Evolutionary conservation across 2,329 filamentous ascomycete genomes (phyloP).

Genomic region (Apiospora phragmitis): DNA sequence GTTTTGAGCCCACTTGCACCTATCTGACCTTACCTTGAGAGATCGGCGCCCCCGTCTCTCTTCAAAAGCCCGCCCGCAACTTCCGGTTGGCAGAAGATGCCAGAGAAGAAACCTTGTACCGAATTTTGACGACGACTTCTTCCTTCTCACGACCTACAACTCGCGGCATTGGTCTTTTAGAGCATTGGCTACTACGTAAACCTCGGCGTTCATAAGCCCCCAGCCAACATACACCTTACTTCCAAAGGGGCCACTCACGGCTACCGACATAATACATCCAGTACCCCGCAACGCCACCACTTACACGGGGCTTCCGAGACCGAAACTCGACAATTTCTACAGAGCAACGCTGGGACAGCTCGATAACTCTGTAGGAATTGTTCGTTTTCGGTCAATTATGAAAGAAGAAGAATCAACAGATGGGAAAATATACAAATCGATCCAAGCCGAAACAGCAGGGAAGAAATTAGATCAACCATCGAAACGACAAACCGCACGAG

Average conservation of each 20-base stretch:
- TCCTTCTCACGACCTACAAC: neutral
- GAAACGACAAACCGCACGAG: neutral
- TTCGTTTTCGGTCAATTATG: neutral
- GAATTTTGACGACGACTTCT: neutral
- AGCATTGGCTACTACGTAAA: neutral
- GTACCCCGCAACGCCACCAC: slow-evolving; percentile 5
- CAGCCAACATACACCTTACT: neutral
- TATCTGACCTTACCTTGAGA: slow-evolving; percentile 9
- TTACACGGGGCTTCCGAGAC: neutral
- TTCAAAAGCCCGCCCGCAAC: neutral
- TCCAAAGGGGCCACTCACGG: neutral
- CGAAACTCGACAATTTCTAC: neutral
- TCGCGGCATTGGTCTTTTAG: neutral
- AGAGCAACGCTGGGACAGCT: neutral
- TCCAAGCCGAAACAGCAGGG: neutral
- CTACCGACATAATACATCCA: neutral
- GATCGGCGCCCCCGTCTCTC: neutral
- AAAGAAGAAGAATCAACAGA: neutral
- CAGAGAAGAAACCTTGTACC: neutral
- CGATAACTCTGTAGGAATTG: neutral
- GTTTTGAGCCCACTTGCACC: slow-evolving; percentile 1
- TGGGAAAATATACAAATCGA: neutral
- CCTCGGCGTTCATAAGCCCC: neutral
- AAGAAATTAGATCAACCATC: neutral
- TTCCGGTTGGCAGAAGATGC: neutral